Conservation (phyloP, 140 eudicot genomes). For the Cichorium intybus region DNA sequence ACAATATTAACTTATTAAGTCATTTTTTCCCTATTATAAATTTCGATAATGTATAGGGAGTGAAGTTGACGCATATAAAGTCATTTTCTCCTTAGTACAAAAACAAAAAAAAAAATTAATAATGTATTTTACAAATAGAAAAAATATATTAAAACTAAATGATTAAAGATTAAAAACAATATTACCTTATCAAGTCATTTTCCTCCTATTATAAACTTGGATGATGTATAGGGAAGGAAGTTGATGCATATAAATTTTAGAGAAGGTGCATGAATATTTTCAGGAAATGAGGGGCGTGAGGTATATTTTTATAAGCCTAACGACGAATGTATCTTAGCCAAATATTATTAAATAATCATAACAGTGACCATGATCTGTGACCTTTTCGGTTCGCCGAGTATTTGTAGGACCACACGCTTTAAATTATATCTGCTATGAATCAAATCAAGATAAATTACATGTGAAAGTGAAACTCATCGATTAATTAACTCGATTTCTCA, state of each 20-base stretch:
- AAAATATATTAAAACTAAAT: too few relatives aligned
- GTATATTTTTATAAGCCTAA: not conserved
- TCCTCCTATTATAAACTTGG: not conserved
- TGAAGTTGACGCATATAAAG: too few relatives aligned
- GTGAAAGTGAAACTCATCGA: not conserved
- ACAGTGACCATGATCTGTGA: slow-evolving; percentile 1
- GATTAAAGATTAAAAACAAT: too few relatives aligned
- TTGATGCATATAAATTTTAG: not conserved
- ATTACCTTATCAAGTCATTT: too few relatives aligned
- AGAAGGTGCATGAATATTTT: not conserved
- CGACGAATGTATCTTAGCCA: too few relatives aligned
- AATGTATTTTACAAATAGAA: too few relatives aligned
- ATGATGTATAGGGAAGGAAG: not conserved
- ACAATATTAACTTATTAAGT: too few relatives aligned
- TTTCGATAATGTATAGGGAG: too few relatives aligned
- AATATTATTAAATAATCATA: not conserved
- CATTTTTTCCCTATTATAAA: too few relatives aligned
- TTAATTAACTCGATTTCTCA: not conserved
- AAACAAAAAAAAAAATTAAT: too few relatives aligned
- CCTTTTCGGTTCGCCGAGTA: slow-evolving; percentile 17
- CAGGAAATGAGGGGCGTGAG: not conserved
- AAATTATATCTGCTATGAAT: not conserved
- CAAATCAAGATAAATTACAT: not conserved
- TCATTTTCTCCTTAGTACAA: too few relatives aligned
- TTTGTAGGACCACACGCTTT: not conserved